Percentiles rank a stretch among this genome's conserved stretches.
Evolutionary conservation across 352 stramenopile species (phyloP).

Genomic region (Aphanomyces euteiches): DNA sequence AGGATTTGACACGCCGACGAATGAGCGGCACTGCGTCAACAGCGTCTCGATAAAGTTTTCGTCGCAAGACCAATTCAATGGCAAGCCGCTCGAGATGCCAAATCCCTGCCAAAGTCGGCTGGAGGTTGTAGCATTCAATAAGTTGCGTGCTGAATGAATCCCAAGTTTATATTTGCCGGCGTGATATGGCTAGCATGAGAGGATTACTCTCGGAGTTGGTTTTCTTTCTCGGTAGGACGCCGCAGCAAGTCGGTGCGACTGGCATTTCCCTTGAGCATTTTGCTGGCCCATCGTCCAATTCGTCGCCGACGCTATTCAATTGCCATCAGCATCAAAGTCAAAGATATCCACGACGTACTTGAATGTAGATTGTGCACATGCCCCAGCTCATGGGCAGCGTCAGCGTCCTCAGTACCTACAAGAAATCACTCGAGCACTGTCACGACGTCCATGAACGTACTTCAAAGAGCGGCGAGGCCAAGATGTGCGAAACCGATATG

Average conservation of each 20-base stretch:
- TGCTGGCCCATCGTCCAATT: constrained; percentile 78
- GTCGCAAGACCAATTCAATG: background rate
- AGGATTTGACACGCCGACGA: constrained; percentile 78
- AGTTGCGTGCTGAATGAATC: background rate
- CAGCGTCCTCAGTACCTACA: constrained; percentile 22
- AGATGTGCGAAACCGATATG: constrained; percentile 74
- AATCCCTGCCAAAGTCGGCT: background rate
- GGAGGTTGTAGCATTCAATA: background rate
- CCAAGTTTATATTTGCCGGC: no score
- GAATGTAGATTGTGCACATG: constrained; percentile 74
- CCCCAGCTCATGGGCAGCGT: constrained; percentile 69
- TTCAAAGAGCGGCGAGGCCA: constrained; percentile 76
- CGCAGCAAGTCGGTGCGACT: constrained; percentile 61
- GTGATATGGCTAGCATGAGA: background rate
- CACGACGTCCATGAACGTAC: constrained; percentile 51
- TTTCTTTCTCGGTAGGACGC: constrained; percentile 31
- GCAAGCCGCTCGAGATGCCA: background rate
- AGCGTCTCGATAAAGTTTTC: constrained; percentile 83
- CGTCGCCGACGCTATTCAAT: constrained; percentile 55
- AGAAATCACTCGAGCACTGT: background rate
- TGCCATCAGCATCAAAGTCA: background rate
- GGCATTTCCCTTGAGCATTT: constrained; percentile 75
- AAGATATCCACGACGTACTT: constrained; percentile 48
- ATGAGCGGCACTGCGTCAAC: constrained; percentile 90
- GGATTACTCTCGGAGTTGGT: constrained; percentile 28